These are phyloP conservation scores for Penicillium ochrochloron DNA, from an alignment of 495 filamentous ascomycete genomes.

Conservation along the genomic window DNA sequence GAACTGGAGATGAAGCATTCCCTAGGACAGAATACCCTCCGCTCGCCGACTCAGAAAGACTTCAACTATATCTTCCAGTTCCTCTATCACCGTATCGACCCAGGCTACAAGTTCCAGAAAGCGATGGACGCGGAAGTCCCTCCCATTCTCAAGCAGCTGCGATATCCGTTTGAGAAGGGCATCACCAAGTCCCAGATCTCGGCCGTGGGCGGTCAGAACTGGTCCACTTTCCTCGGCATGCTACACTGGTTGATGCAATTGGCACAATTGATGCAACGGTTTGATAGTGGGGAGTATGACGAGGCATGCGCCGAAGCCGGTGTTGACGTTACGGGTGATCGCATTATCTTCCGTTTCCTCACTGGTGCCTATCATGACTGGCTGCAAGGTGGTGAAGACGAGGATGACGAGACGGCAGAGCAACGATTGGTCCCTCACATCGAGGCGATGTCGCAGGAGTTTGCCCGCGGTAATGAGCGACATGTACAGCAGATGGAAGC, in stretches of 20 bases:
- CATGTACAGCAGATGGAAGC: slow-evolving; percentile 81
- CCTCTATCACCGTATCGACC: slow-evolving; percentile 94
- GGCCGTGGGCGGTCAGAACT: slow-evolving; percentile 94
- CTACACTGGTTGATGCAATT: slow-evolving; percentile 99
- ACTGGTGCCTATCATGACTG: slow-evolving; percentile 89
- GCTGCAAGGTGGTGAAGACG: slow-evolving; percentile 78
- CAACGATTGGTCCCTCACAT: slow-evolving; percentile 77
- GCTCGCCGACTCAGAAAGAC: slow-evolving; percentile 96
- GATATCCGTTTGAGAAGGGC: slow-evolving; percentile 91
- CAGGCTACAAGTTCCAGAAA: slow-evolving; percentile 87
- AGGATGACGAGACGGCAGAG: slow-evolving; percentile 79
- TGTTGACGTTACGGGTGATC: slow-evolving; percentile 82
- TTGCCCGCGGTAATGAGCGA: slow-evolving; percentile 77
- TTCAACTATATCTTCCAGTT: slow-evolving; percentile 97
- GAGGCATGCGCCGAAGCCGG: slow-evolving; percentile 86
- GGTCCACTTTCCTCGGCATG: slow-evolving; percentile 89
- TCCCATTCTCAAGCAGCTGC: slow-evolving; percentile 84
- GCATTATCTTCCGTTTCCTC: slow-evolving; percentile 91
- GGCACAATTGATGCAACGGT: slow-evolving; percentile 86
- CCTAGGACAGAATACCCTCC: slow-evolving; percentile 82
- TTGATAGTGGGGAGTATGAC: slow-evolving; percentile 74
- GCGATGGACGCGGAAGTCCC: slow-evolving; percentile 93
- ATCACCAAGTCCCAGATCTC: slow-evolving; percentile 95
- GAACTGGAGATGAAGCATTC: slow-evolving; percentile 97
- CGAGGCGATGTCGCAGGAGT: slow-evolving; percentile 87